Conservation (phyloP, 257 asterid species). For the Anisodus tanguticus region DNA sequence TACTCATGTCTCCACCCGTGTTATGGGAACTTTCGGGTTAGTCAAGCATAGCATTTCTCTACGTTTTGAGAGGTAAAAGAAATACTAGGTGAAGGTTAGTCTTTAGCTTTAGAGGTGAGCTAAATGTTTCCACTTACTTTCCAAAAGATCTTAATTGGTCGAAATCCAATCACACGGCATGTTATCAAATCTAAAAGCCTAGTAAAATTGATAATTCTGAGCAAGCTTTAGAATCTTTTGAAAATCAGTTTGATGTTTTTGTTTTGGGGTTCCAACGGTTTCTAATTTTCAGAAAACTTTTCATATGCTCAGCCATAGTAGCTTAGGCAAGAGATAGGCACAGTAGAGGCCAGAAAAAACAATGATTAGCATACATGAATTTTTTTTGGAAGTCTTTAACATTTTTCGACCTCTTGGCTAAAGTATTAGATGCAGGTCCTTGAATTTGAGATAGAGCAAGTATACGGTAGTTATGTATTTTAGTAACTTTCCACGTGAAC, state of each 20-base stretch:
- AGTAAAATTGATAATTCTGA: conserved; percentile 3
- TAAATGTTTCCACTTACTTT: not conserved
- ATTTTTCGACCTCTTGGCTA: not conserved
- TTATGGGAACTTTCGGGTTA: conserved; percentile 99
- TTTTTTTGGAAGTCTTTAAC: not conserved
- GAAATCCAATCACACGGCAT: not conserved
- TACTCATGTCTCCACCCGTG: conserved; percentile 96
- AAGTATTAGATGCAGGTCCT: not conserved
- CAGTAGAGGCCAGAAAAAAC: not conserved
- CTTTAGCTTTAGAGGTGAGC: not conserved
- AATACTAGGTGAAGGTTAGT: conserved; percentile 8
- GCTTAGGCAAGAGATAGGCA: conserved; percentile 4
- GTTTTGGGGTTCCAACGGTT: not conserved
- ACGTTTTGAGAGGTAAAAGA: conserved; percentile 13
- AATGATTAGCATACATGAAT: not conserved
- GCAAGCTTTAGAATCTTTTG: not conserved
- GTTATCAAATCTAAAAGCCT: not conserved
- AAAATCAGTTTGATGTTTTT: conserved; percentile 11
- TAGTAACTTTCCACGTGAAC: not conserved
- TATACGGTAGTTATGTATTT: not conserved
- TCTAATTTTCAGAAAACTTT: not conserved
- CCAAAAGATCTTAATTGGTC: not conserved
- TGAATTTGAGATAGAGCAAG: not conserved
- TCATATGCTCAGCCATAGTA: not conserved
- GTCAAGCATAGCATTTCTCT: conserved; percentile 27